Evolutionary conservation across 1,284 basidiomycete genomes (phyloP).

Genomic region (Cerioporus squamosus): DNA sequence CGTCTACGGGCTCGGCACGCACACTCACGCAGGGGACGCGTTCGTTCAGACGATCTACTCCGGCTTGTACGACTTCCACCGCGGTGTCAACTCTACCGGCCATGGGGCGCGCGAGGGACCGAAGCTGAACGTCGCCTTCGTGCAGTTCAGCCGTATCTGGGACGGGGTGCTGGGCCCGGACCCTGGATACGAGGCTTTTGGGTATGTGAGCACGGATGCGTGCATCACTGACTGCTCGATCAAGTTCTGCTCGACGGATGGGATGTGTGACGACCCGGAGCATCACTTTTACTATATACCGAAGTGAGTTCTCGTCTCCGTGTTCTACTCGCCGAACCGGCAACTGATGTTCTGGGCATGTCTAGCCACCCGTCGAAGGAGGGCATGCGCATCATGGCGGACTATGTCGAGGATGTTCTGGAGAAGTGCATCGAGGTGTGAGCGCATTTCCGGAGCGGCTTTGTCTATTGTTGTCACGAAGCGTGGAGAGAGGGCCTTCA

Average conservation of each 20-base stretch:
- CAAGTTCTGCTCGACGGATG: conserved; percentile 23
- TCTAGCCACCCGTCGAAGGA: conserved; percentile 46
- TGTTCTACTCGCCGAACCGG: too few relatives aligned
- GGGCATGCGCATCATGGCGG: conserved; percentile 50
- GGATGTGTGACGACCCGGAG: conserved; percentile 44
- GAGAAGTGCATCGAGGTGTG: conserved; percentile 7
- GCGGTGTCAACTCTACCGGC: conserved; percentile 15
- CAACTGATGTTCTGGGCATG: too few relatives aligned
- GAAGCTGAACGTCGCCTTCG: conserved; percentile 31
- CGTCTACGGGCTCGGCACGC: conserved; percentile 35
- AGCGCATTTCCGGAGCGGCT: neutral
- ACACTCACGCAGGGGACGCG: conserved; percentile 32
- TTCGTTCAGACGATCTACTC: conserved; percentile 35
- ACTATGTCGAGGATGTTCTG: conserved; percentile 48
- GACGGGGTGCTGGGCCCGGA: conserved; percentile 31
- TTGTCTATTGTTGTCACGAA: too few relatives aligned
- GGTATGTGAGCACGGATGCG: conserved; percentile 34
- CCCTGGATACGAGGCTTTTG: conserved; percentile 37
- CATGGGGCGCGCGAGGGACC: neutral
- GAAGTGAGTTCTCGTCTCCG: conserved; percentile 38
- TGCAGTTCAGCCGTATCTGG: conserved; percentile 37
- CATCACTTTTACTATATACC: conserved; percentile 55
- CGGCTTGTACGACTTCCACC: conserved; percentile 28
- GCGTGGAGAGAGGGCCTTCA: too few relatives aligned
- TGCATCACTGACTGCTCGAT: conserved; percentile 29